phyloP scores from a whole-genome alignment of 768 basidiomycete genomes.

The Termitomyces sp. region DNA sequence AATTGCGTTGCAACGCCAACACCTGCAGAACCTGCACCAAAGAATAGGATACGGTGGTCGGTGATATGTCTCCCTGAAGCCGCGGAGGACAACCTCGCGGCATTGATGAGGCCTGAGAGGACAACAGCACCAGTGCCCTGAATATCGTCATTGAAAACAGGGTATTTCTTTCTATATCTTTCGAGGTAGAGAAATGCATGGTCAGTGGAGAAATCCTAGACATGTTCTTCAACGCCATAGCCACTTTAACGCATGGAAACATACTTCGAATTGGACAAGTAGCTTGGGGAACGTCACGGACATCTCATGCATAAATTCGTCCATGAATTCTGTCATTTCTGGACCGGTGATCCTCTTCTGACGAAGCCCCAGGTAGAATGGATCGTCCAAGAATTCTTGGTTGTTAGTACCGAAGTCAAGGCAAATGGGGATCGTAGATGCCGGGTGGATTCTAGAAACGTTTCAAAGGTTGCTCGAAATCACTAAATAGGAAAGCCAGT shows the following conservation, averaged over 20 bases:
- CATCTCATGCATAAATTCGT: constrained; percentile 90
- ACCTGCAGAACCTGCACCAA: constrained; percentile 88
- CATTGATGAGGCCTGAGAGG: constrained; percentile 85
- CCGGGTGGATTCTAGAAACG: constrained; percentile 57
- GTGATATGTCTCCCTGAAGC: constrained; percentile 64
- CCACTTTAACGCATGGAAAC: constrained; percentile 5
- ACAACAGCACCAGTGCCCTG: constrained; percentile 91
- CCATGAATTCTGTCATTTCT: constrained; percentile 81
- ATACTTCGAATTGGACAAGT: constrained; percentile 80
- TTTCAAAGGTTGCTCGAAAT: background rate
- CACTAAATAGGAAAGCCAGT: background rate
- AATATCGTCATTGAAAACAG: constrained; percentile 88
- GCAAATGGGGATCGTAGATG: constrained; percentile 76
- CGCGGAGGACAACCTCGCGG: constrained; percentile 68
- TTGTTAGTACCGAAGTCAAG: constrained; percentile 91
- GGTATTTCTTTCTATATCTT: constrained; percentile 68
- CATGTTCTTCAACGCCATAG: background rate
- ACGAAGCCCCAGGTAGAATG: constrained; percentile 83
- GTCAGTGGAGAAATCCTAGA: constrained; percentile 85
- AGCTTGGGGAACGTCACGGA: constrained; percentile 68
- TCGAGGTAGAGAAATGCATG: constrained; percentile 86
- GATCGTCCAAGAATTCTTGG: constrained; percentile 72
- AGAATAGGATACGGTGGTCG: constrained; percentile 85
- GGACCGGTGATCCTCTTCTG: constrained; percentile 58
- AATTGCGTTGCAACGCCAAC: constrained; percentile 90